Evolutionary conservation across 2,329 filamentous ascomycete genomes (phyloP), one percentile per base, ranked within the genome.

Genomic region (Geosmithia morbida): DNA sequence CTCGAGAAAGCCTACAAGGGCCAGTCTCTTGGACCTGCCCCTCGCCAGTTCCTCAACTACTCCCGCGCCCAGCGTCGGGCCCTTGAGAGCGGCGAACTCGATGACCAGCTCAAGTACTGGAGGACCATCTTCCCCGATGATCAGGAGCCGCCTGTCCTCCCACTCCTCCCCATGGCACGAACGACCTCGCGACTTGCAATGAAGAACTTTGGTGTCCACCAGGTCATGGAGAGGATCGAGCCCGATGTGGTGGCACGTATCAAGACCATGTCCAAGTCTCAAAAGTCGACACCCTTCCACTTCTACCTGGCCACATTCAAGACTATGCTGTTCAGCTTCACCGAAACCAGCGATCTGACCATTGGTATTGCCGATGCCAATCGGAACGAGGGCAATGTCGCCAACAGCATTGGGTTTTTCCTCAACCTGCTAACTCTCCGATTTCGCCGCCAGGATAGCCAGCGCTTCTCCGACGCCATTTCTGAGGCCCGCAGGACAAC

Each of bases 291-390:
- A 0, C 53, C 57, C 0, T 74, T 74, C 55, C 70, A 76, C 48
- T 64, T 75, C 51, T 66, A 69, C 51, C 57, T 76, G 7, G 60
- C 69, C 0, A 57, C 59, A 0, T 62, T 70, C 48, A 52, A 64
- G n/a, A 54, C 58, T 16, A 16, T 69, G 0, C 56, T 72, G 0
- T 58, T 57, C 11, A 51, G 56, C 7, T 62, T 63, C 20, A 49
- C 57, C 0, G 61, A 61, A 13, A 46, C 53, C 0, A 18, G 62
- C 0, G 65, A 73, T 22, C n/a, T 76, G 18, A 58, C 54, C 26
- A 70, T 77, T 46, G 73, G 72, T 5, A 60, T 74, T 10, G 64
- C 64, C 0, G 71, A 76, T 53, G 66, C 67, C 1, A 67, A 67
- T 4, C 62, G 56, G 18, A 66, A 65, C 0, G 65, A 70, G 1